A percentile compares a stretch with the other conserved stretches of the same genome.
These are phyloP conservation scores for Leucocoprinus sp. DNA, from an alignment of 768 basidiomycete genomes.

Conservation along the genomic window DNA sequence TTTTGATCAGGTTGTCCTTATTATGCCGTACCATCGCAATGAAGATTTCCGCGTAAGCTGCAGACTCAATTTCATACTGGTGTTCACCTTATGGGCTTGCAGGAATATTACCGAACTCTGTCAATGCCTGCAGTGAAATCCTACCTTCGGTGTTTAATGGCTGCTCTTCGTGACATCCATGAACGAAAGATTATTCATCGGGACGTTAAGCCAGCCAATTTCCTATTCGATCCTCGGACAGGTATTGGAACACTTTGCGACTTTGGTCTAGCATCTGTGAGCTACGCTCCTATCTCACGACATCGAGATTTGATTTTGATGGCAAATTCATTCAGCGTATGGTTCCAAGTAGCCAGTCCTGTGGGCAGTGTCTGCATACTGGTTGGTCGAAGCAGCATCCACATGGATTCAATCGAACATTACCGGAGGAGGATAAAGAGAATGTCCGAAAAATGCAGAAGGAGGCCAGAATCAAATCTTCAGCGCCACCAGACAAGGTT, in stretches of 20 bases:
- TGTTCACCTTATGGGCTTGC: not conserved
- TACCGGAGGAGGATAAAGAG: slow-evolving; percentile 38
- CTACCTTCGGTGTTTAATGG: slow-evolving; percentile 88
- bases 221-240: slow-evolving; percentile 81
- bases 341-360: slow-evolving; percentile 31
- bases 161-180: slow-evolving; percentile 85
- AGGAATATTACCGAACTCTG: slow-evolving; percentile 75
- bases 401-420: slow-evolving; percentile 51
- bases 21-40: slow-evolving; percentile 90
- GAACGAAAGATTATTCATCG: slow-evolving; percentile 84
- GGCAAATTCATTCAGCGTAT: slow-evolving; percentile 38
- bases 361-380: slow-evolving; percentile 74
- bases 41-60: slow-evolving; percentile 82
- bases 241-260: slow-evolving; percentile 86
- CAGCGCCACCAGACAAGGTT: slow-evolving; percentile 54
- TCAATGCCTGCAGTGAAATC: slow-evolving; percentile 71
- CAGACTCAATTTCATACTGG: not conserved
- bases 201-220: slow-evolving; percentile 97
- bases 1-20: slow-evolving; percentile 84
- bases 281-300: slow-evolving; percentile 19
- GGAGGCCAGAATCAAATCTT: slow-evolving; percentile 49
- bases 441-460: slow-evolving; percentile 49
- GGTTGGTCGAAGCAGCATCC: slow-evolving; percentile 50
- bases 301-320: not conserved
- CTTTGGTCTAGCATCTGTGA: slow-evolving; percentile 90